Base-by-base conservation (phyloP, 148 eudicot genomes). In the Vaccinium vitisidaea region DNA sequence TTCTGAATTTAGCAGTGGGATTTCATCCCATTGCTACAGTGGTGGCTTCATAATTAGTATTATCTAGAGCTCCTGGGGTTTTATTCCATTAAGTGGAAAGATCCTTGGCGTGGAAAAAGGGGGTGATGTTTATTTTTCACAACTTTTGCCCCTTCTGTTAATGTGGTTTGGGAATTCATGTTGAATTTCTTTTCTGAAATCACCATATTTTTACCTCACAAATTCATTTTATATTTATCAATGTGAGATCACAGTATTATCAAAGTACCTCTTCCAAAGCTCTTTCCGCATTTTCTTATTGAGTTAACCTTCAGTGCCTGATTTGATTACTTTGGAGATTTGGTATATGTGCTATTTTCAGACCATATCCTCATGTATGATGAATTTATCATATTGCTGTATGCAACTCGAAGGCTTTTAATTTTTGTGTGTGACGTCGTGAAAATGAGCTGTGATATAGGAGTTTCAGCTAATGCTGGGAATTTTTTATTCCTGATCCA, bases 41-140 rank as follows among this genome's bases (percentile, higher is more conserved):
- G 74, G 83, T 67, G 75, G 83, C 59, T 81, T 39, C 13, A 18
- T 74, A 74, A 74, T 8, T 16, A 15, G 77, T 74, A 32, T 43
- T 39, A 6, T 10, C 12, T n/a, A 23, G n/a, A 46, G 82, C 25
- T 56, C 27, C 50, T 9, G 15, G 48, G 6, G 6, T 73, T 23
- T 8, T 77, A 19, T 53, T 7, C 2, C n/a, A 54, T 19, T 78
- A 19, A 46, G 18, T 58, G 27, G 55, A 16, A 80, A 14, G 63
- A 18, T 79, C 55, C 65, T 13, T 73, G 14, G 46, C 4, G 52
- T 54, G 46, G 54, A 12, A 79, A 25, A 80, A 30, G 18, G 12
- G 14, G 32, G n/a, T 80, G 25, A 46, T 76, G 53, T 8, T 50
- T 50, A 50, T 6, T 5, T 46, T 76, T 3, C 14, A n/a, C n/a